phyloP scores from a whole-genome alignment of 1,139 yeast genomes.

The Geotrichum cucujoidarum region DNA sequence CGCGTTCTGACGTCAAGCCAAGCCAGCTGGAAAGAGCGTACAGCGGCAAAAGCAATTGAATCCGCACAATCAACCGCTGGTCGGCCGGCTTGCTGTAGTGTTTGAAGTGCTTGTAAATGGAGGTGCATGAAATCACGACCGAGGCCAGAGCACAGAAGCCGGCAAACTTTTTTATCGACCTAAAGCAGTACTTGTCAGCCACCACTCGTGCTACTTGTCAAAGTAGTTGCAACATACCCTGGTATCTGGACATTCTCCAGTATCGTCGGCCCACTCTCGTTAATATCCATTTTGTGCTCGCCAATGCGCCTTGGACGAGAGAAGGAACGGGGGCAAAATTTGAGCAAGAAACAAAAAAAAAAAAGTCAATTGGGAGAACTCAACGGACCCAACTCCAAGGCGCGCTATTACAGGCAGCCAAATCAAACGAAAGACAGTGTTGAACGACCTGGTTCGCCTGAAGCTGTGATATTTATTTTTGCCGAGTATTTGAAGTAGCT shows the following conservation, averaged over 20 bases:
- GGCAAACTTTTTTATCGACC: constrained; percentile 16
- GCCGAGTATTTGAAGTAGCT: too few species aligned
- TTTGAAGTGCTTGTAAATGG: constrained; percentile 49
- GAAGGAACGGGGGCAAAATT: too few species aligned
- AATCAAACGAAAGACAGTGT: too few species aligned
- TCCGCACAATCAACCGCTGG: constrained; percentile 79
- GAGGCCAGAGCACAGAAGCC: constrained; percentile 33
- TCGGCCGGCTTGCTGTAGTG: constrained; percentile 87
- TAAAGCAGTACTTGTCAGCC: background rate
- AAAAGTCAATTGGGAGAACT: too few species aligned
- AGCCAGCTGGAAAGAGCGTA: constrained; percentile 54
- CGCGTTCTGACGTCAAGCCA: constrained; percentile 46
- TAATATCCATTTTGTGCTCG: constrained; percentile 82
- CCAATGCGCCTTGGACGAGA: too few species aligned
- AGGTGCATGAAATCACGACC: constrained; percentile 41
- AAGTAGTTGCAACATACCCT: background rate
- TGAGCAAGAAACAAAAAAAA: too few species aligned
- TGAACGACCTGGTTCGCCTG: too few species aligned
- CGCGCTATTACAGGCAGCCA: too few species aligned
- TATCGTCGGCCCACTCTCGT: constrained; percentile 66
- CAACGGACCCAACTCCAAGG: too few species aligned
- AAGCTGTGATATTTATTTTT: too few species aligned
- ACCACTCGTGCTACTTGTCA: background rate
- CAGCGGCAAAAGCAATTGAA: constrained; percentile 55
- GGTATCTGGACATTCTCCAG: constrained; percentile 22